Evolutionary conservation across 1,139 yeast species (phyloP), one percentile per base, ranked within the genome.

Genomic region (Geotrichum klebahnii): DNA sequence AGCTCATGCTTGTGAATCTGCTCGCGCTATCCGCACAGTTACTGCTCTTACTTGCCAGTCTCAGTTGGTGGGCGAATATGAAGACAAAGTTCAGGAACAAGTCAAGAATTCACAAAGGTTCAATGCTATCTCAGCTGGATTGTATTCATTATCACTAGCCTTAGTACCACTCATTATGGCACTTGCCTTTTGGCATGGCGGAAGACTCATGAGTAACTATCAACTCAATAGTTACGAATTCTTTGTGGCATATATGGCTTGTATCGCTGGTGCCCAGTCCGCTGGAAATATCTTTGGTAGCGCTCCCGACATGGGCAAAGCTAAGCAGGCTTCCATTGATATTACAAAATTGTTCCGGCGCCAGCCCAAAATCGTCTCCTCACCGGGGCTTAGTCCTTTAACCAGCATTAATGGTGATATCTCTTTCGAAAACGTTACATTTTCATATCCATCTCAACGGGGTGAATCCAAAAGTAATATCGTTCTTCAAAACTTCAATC

Each of bases 231-330:
- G 62, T 3, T 40, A 47, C 55, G 62, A 61, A 46, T 69, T 67
- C 59, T 68, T 66, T 43, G 68, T 67, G 34, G 69, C 70, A 9
- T 67, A 67, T 47, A 57, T 62, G 49, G 61, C 67, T 51, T 82
- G 95, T 1, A 84, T 88, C 10, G 84, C 85, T 63, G 96, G 96
- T 8, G 73, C 90, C 32, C 92, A 95, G 6, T 82, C 84, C 54
- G 89, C 90, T 57, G 90, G 89, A 58, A 82, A 94, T 2, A 94
- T 87, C 57, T 72, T 88, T 58, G 86, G 89, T 81, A 88, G 85
- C 67, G 95, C 95, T 42, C 84, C 92, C 5, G 96, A 95, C 60
- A 66, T 69, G 66, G 70, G 72, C 31, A 68, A 69, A 53, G 73
- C 72, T 34, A 59, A 59, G 31, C 64, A 61, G 36, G 96, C 96